Evolutionary conservation across 495 filamentous ascomycete genomes (phyloP).

Genomic region (Aspergillus avenaceus): DNA sequence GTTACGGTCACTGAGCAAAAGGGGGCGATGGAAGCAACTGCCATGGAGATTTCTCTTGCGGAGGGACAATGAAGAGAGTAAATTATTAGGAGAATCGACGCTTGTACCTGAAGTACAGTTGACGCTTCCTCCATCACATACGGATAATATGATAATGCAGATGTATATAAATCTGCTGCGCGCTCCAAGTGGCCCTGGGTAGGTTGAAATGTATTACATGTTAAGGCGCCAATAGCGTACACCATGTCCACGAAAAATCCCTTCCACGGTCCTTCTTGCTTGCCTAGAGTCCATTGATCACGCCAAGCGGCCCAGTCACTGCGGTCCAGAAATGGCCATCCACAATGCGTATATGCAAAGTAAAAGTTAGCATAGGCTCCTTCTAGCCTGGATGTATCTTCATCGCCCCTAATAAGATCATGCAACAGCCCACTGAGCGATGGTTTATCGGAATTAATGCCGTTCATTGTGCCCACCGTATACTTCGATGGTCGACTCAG

Average conservation of each 20-base stretch:
- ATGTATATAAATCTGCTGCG: conserved; percentile 23
- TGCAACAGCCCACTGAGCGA: too few relatives aligned
- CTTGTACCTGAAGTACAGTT: conserved; percentile 29
- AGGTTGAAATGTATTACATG: conserved; percentile 23
- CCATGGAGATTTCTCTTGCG: conserved; percentile 26
- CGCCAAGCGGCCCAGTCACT: conserved; percentile 24
- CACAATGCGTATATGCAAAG: conserved; percentile 29
- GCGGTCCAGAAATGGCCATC: conserved; percentile 30
- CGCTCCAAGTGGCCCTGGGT: conserved; percentile 19
- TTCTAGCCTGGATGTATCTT: conserved; percentile 14
- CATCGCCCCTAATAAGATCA: conserved; percentile 10
- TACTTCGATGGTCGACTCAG: too few relatives aligned
- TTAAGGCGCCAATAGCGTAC: conserved; percentile 28
- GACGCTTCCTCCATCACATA: conserved; percentile 25
- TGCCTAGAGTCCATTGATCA: conserved; percentile 9
- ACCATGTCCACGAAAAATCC: conserved; percentile 29
- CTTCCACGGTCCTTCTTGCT: conserved; percentile 22
- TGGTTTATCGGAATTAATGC: too few relatives aligned
- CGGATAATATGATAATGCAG: conserved; percentile 27
- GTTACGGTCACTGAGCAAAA: conserved; percentile 30
- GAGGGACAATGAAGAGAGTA: conserved; percentile 34
- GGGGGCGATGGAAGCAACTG: conserved; percentile 28
- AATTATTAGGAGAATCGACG: conserved; percentile 29
- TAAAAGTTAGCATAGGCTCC: conserved; percentile 31
- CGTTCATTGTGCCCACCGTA: too few relatives aligned